These are phyloP conservation scores for Xylariaceae sp. DNA, from an alignment of 2,329 filamentous ascomycete genomes.

Conservation along the genomic window DNA sequence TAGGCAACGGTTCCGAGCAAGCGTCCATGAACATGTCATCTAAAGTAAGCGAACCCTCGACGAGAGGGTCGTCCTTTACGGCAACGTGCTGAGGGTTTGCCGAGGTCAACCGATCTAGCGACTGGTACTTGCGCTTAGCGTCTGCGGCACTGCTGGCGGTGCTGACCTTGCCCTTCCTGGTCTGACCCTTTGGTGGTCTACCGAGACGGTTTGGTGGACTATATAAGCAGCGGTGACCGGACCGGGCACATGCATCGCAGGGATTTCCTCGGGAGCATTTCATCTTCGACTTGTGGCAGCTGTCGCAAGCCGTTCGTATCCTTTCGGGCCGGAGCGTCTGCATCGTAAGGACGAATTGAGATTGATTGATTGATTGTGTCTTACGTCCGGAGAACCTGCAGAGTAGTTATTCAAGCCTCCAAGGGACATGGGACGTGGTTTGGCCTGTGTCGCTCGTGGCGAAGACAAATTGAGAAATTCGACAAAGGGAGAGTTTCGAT, in stretches of 20 bases:
- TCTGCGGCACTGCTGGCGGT: neutral
- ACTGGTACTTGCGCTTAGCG: neutral
- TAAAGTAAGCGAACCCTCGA: constrained; percentile 1
- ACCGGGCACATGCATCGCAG: constrained; percentile 6
- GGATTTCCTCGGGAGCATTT: constrained; percentile 6
- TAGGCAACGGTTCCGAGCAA: neutral
- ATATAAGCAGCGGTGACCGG: neutral
- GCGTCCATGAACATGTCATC: constrained; percentile 12
- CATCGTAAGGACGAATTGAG: no score
- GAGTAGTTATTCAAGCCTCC: no score
- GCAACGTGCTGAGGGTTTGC: no score
- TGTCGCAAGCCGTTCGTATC: constrained; percentile 4
- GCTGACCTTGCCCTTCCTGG: constrained; percentile 1
- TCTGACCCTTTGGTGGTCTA: constrained; percentile 4
- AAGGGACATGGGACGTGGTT: no score
- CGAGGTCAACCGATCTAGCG: neutral
- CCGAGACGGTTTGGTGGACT: constrained; percentile 8
- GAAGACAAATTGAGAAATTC: neutral
- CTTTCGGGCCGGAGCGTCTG: constrained; percentile 2
- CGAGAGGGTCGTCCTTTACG: neutral
- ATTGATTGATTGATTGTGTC: no score
- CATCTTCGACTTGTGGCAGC: constrained; percentile 2
- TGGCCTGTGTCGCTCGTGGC: no score
- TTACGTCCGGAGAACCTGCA: no score
- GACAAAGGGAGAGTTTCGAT: neutral